Evolutionary conservation across 176 grass and related monocot species (phyloP).

Genomic region (Urochloa ruziziensis): DNA sequence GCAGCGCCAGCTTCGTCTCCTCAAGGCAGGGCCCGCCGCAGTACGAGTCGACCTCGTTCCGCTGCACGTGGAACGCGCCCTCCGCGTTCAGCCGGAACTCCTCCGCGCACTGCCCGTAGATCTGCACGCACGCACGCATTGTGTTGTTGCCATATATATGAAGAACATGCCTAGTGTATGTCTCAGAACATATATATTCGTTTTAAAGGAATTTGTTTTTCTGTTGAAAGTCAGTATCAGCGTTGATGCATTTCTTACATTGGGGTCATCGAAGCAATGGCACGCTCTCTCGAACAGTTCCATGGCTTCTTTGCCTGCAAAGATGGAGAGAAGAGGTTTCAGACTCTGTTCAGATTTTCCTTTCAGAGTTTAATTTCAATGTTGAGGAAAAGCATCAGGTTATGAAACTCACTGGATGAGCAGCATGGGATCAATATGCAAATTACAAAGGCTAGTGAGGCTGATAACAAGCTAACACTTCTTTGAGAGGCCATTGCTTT

Average conservation of each 20-base stretch:
- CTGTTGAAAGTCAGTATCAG: no score
- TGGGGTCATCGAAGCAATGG: conserved; percentile 52
- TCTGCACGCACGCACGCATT: conserved; percentile 22
- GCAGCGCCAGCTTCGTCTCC: conserved; percentile 61
- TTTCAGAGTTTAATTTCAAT: not conserved
- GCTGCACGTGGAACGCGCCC: conserved; percentile 53
- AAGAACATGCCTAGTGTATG: not conserved
- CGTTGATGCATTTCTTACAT: conserved; percentile 17
- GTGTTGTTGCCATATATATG: no score
- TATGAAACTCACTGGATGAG: conserved; percentile 24
- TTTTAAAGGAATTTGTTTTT: no score
- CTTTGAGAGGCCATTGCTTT: not conserved
- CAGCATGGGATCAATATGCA: conserved; percentile 24
- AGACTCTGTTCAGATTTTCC: not conserved
- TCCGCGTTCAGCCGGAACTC: conserved; percentile 36
- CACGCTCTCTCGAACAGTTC: conserved; percentile 38
- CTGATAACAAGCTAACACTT: not conserved
- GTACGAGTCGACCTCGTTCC: conserved; percentile 49
- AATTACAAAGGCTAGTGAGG: not conserved
- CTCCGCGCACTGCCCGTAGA: conserved; percentile 49
- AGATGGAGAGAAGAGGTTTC: not conserved
- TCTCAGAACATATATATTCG: no score
- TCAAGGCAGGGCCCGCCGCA: conserved; percentile 53
- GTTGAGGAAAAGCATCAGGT: not conserved
- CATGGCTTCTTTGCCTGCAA: conserved; percentile 26